Percentiles rank a stretch among this genome's conserved stretches.
These are phyloP conservation scores for Cladosporium oxysporum DNA, from an alignment of 2,329 filamentous ascomycete genomes.

Conservation along the genomic window DNA sequence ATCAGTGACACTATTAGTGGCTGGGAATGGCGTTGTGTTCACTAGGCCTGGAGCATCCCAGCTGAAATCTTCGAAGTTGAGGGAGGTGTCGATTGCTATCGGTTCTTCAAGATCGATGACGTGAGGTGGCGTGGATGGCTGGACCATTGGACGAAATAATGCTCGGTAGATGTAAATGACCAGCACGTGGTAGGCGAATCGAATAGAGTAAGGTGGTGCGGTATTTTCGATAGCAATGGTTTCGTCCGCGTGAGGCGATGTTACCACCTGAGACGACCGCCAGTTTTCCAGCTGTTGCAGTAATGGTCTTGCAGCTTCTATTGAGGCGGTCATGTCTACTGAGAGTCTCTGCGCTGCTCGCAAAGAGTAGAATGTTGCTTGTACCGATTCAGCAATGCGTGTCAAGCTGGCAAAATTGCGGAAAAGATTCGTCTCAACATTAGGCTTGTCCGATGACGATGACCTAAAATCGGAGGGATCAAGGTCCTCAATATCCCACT, in stretches of 20 bases:
- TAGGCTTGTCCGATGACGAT: background rate
- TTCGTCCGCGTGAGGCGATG: background rate
- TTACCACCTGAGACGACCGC: background rate
- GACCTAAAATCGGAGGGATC: constrained; percentile 2
- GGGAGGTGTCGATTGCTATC: background rate
- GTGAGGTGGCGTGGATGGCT: constrained; percentile 6
- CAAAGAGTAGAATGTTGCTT: constrained; percentile 9
- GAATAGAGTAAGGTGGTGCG: background rate
- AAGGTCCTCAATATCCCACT: constrained; percentile 17
- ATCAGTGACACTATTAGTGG: background rate
- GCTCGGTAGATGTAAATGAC: constrained; percentile 13
- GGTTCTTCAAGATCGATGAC: constrained; percentile 16
- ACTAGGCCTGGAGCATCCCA: constrained; percentile 7
- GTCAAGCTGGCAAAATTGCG: constrained; percentile 4
- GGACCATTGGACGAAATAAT: constrained; percentile 10
- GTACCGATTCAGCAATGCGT: constrained; percentile 4
- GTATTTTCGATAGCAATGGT: background rate
- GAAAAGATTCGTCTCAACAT: background rate
- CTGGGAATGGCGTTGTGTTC: constrained; percentile 6
- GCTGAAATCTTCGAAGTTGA: constrained; percentile 1
- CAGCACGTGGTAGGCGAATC: constrained; percentile 7
- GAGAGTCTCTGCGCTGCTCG: constrained; percentile 12
- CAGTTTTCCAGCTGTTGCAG: constrained; percentile 3
- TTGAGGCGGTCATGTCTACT: constrained; percentile 5
- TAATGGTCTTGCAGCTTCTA: constrained; percentile 9